These are phyloP conservation scores for Aureobasidium sp. DNA, from an alignment of 2,329 filamentous ascomycete genomes.

Conservation along the genomic window DNA sequence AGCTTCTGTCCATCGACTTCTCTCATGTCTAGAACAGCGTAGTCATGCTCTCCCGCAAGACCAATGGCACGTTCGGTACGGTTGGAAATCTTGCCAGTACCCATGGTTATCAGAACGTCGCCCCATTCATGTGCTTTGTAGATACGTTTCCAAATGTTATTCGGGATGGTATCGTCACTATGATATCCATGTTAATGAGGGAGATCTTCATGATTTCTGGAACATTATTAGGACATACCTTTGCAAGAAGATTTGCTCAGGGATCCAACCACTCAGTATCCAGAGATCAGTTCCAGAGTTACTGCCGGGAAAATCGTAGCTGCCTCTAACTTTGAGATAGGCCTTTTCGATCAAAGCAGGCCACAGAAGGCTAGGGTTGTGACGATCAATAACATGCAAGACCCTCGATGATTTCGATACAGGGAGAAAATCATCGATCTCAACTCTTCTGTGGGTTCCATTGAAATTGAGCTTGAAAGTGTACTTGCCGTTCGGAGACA, in stretches of 20 bases:
- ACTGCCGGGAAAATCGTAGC: slow-evolving; percentile 95
- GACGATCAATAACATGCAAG: slow-evolving; percentile 80
- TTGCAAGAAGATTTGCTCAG: slow-evolving; percentile 88
- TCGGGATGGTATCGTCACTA: slow-evolving; percentile 70
- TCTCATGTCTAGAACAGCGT: slow-evolving; percentile 76
- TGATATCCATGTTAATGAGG: background rate
- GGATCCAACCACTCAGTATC: slow-evolving; percentile 92
- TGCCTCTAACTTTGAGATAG: slow-evolving; percentile 88
- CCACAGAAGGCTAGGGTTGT: slow-evolving; percentile 77
- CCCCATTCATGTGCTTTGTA: slow-evolving; percentile 66
- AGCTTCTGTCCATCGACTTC: slow-evolving; percentile 57
- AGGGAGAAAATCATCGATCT: slow-evolving; percentile 84
- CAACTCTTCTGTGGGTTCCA: slow-evolving; percentile 78
- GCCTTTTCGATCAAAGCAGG: slow-evolving; percentile 92
- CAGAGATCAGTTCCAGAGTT: slow-evolving; percentile 94
- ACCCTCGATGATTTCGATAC: slow-evolving; percentile 66
- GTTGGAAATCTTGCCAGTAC: slow-evolving; percentile 73
- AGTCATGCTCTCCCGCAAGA: slow-evolving; percentile 85
- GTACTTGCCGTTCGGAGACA: slow-evolving; percentile 81
- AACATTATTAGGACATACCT: slow-evolving; percentile 39
- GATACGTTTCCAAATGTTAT: slow-evolving; percentile 71
- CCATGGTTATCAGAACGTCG: slow-evolving; percentile 81
- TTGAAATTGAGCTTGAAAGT: slow-evolving; percentile 93
- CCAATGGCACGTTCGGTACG: slow-evolving; percentile 75
- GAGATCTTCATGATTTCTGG: background rate